Evolutionary conservation across 495 filamentous ascomycete genomes (phyloP).

Genomic region (Pyrenopolyporus hunteri): DNA sequence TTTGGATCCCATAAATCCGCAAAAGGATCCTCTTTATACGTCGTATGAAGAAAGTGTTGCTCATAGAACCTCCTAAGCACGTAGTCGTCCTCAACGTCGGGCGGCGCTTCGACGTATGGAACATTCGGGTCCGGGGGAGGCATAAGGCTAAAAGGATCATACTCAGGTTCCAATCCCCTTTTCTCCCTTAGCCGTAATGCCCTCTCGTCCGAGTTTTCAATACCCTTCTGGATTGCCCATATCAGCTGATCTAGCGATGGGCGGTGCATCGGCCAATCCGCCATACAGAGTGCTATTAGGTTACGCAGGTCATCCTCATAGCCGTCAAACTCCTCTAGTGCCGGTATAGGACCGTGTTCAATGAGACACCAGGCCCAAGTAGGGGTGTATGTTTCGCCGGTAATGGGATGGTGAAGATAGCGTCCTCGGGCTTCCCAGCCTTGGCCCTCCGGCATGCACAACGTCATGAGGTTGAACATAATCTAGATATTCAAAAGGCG

Average conservation of each 20-base stretch:
- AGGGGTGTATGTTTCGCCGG: neutral
- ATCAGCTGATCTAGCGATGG: neutral
- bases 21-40: neutral
- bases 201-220: neutral
- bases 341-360: no score
- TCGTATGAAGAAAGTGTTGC: neutral
- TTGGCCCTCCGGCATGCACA: neutral
- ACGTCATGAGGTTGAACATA: conserved; percentile 19
- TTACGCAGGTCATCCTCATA: no score
- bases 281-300: neutral
- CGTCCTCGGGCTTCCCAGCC: neutral
- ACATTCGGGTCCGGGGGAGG: no score
- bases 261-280: neutral
- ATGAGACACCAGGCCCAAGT: neutral
- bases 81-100: neutral
- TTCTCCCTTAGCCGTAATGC: no score
- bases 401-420: no score
- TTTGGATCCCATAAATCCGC: neutral
- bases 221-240: neutral
- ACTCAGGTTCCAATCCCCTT: no score
- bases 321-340: no score
- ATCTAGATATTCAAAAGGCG: neutral
- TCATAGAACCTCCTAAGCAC: neutral
- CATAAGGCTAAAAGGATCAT: no score
- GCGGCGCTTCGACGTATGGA: neutral